Evolutionary conservation across 306 rosid genomes (phyloP), one percentile per base, ranked within the genome.

Genomic region (Fragaria ananassa): DNA sequence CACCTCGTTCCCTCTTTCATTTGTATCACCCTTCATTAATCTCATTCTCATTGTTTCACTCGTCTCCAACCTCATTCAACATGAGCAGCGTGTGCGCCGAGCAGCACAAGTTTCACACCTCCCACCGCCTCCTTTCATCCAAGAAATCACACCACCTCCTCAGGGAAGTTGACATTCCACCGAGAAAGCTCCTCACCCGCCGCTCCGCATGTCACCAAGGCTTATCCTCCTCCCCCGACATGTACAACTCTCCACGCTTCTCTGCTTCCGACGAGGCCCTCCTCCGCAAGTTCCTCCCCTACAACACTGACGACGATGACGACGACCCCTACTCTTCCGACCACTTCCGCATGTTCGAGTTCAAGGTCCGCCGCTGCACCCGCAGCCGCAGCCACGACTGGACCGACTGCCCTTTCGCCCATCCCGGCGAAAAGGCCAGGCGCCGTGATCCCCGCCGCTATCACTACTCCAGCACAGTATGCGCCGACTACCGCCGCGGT

Each of bases 341-440:
- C 18, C 83, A 87, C 44, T 95, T 95, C 81, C 88, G 97, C 5
- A 95, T 95, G 93, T 95, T 79, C 41, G 98, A 95, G 86, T 95
- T 92, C 82, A 95, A 95, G 86, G 86, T 95, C 60, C 89, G 97
- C 17, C 85, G 89, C 3, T 95, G 98, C 78, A 89, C 88, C 2
- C 93, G 98, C 6, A 88, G 92, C 84, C 90, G 98, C 44, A 95
- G 97, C 82, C 98, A 95, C 58, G 98, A 95, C 81, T 95, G 98
- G 98, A 95, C 98, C 1, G 96, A 95, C 80, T 95, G 98, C 49
- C 96, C 98, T 2, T 95, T 90, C 1, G 90, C 91, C 1, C 98
- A 95, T 10, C 96, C 93, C 0, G 97, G 98, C 0, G 98, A 92
- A 78, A 95, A 92, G 78, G 98, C 98, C 0, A 88, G 95, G 78